Conservation (phyloP, 192 early-diverging fungal species). For the Backusella circina region DNA sequence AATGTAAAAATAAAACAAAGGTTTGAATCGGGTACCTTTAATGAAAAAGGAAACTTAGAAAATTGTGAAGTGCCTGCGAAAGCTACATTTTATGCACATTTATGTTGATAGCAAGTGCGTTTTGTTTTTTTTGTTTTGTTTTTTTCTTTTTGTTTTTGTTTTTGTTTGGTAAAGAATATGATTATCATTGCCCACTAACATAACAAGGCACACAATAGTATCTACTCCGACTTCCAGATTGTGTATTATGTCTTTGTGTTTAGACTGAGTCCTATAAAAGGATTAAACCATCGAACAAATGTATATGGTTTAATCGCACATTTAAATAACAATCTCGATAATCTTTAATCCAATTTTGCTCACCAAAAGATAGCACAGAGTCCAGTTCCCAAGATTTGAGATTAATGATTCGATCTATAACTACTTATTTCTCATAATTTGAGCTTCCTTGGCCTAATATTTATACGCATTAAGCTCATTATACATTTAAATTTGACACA, state of each 20-base stretch:
- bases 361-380: not conserved
- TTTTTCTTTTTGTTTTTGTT: not conserved
- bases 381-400: not conserved
- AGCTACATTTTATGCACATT: not conserved
- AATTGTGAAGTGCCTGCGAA: not conserved
- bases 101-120: conserved; percentile 2
- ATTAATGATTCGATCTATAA: not conserved
- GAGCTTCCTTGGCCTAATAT: not conserved
- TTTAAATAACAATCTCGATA: not conserved
- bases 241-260: not conserved
- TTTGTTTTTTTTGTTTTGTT: conserved; percentile 1
- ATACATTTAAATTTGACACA: not conserved
- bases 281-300: not conserved
- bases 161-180: conserved; percentile 5
- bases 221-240: not conserved
- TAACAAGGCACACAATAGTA: not conserved
- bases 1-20: not conserved
- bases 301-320: not conserved
- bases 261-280: not conserved
- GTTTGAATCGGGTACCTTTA: not conserved
- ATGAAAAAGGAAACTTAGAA: not conserved
- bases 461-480: not conserved
- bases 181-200: not conserved
- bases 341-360: not conserved
- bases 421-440: not conserved